Evolutionary conservation across 2,329 filamentous ascomycete genomes (phyloP).

Genomic region (Ophiostoma angusticollis): DNA sequence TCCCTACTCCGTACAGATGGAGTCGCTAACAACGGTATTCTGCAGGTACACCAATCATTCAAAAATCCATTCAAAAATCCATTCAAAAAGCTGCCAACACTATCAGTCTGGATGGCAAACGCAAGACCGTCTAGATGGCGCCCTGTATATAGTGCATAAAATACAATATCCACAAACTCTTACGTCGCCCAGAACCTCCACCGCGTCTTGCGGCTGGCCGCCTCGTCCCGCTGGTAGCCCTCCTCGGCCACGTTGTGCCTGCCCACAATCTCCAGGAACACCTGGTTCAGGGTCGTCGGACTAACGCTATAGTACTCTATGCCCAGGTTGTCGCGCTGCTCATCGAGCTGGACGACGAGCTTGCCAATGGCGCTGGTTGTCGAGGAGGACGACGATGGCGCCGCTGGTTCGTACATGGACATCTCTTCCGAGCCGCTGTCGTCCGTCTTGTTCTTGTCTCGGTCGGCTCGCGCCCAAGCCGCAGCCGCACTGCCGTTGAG

Average conservation of each 20-base stretch:
- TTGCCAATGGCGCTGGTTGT: slow-evolving; percentile 45
- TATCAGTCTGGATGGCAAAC: no score
- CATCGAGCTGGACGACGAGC: slow-evolving; percentile 62
- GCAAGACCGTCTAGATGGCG: no score
- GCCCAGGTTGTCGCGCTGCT: slow-evolving; percentile 52
- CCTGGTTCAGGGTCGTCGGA: slow-evolving; percentile 79
- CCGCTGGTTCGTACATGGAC: no score
- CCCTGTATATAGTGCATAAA: no score
- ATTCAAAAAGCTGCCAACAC: no score
- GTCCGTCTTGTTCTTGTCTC: slow-evolving; percentile 7
- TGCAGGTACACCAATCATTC: no score
- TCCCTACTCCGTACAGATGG: no score
- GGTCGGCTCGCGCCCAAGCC: slow-evolving; percentile 2
- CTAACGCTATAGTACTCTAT: slow-evolving; percentile 80
- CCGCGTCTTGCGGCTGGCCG: slow-evolving; percentile 11
- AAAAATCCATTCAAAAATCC: no score
- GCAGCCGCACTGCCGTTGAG: slow-evolving; percentile 25
- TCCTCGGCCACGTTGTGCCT: slow-evolving; percentile 71
- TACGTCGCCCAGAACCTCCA: slow-evolving; percentile 6
- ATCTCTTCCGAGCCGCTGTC: background rate
- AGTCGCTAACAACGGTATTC: no score
- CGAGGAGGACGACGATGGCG: background rate
- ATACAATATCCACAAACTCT: no score
- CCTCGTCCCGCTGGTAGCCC: slow-evolving; percentile 30
- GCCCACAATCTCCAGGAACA: slow-evolving; percentile 76